Conservation (phyloP, 169 alveolate species). For the Babesia ovata region DNA sequence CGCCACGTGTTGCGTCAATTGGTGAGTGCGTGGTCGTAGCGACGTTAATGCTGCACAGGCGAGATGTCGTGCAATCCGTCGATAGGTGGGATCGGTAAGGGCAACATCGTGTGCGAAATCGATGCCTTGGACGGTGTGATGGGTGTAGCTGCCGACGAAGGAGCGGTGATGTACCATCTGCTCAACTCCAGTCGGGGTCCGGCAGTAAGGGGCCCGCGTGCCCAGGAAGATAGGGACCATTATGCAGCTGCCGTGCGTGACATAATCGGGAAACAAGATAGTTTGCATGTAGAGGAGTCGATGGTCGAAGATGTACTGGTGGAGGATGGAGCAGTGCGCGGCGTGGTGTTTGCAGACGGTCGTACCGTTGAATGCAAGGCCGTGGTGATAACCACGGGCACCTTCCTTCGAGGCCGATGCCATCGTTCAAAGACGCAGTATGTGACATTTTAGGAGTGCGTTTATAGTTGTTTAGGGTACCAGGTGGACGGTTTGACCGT, state of each 20-base stretch:
- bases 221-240: constrained; percentile 87
- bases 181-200: constrained; percentile 88
- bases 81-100: constrained; percentile 93
- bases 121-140: constrained; percentile 92
- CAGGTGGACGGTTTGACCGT: constrained; percentile 77
- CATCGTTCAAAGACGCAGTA: constrained; percentile 82
- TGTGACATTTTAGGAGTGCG: neutral
- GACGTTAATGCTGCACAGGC: constrained; percentile 46
- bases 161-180: constrained; percentile 87
- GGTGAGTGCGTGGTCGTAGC: constrained; percentile 36
- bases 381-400: constrained; percentile 90
- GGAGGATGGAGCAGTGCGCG: constrained; percentile 57
- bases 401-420: constrained; percentile 87
- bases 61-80: constrained; percentile 89
- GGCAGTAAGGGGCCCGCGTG: constrained; percentile 92
- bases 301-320: constrained; percentile 71
- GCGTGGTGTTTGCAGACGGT: constrained; percentile 70
- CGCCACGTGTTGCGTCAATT: constrained; percentile 78
- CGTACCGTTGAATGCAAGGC: constrained; percentile 49
- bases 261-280: constrained; percentile 7
- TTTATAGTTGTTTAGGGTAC: constrained; percentile 41
- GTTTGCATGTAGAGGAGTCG: constrained; percentile 57
- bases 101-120: constrained; percentile 88
- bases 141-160: constrained; percentile 85
- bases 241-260: constrained; percentile 78